phyloP scores from a whole-genome alignment of 495 filamentous ascomycete genomes.

The Penicillium pancosmium region DNA sequence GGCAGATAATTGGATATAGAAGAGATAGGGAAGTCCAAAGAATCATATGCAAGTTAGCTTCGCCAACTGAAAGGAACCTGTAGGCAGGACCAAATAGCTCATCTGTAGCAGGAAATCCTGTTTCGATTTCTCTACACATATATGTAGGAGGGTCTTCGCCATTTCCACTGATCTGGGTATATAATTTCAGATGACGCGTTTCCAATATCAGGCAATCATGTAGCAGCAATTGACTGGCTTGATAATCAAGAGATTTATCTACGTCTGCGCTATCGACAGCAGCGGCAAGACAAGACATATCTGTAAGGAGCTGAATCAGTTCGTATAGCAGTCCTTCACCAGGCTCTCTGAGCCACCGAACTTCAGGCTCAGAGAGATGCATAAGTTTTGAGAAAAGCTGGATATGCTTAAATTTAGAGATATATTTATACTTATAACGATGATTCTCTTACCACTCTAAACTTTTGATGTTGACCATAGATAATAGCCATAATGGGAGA shows the following conservation, averaged over 20 bases:
- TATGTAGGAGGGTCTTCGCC: slow-evolving; percentile 12
- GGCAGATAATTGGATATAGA: slow-evolving; percentile 8
- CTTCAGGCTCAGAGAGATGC: slow-evolving; percentile 5
- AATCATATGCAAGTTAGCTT: slow-evolving; percentile 5
- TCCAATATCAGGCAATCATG: slow-evolving; percentile 10
- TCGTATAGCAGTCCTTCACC: slow-evolving; percentile 4
- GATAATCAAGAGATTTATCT: not conserved
- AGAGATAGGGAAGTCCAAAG: slow-evolving; percentile 7
- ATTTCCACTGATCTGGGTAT: slow-evolving; percentile 1
- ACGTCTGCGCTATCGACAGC: slow-evolving; percentile 4
- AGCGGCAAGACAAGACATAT: slow-evolving; percentile 8
- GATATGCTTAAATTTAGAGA: not conserved
- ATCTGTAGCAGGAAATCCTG: slow-evolving; percentile 5
- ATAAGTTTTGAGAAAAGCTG: slow-evolving; percentile 8
- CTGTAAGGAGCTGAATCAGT: slow-evolving; percentile 5
- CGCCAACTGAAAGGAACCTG: not conserved
- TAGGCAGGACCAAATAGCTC: slow-evolving; percentile 10
- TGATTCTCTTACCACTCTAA: slow-evolving; percentile 9
- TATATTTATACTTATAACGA: not conserved
- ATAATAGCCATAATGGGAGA: slow-evolving; percentile 4
- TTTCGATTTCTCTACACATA: slow-evolving; percentile 2
- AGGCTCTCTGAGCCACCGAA: slow-evolving; percentile 10
- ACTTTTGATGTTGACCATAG: slow-evolving; percentile 10
- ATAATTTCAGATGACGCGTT: slow-evolving; percentile 7
- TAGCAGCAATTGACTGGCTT: slow-evolving; percentile 2